phyloP scores from a whole-genome alignment of 768 basidiomycete species.

The Mycena olivaceomarginata region DNA sequence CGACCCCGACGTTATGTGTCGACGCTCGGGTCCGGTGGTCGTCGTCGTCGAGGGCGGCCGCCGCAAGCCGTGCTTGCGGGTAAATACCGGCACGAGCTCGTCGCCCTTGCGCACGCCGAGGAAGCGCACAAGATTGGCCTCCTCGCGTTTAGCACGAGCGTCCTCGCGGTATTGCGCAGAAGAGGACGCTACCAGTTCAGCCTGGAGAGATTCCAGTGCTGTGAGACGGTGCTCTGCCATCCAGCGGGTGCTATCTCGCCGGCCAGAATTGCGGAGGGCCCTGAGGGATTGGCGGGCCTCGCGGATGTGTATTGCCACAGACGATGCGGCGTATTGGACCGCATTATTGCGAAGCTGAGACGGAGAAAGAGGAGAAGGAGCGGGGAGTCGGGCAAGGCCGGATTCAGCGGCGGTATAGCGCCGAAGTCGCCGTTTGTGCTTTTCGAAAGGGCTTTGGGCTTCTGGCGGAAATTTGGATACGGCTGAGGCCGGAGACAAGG shows the following conservation, averaged over 20 bases:
- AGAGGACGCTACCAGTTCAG: slow-evolving; percentile 2
- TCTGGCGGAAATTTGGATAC: slow-evolving; percentile 12
- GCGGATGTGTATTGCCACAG: slow-evolving; percentile 29
- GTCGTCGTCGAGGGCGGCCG: neutral
- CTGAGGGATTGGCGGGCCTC: slow-evolving; percentile 27
- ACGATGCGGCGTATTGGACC: slow-evolving; percentile 10
- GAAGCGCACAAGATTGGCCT: slow-evolving; percentile 41
- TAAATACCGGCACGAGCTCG: slow-evolving; percentile 40
- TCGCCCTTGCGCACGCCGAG: slow-evolving; percentile 16
- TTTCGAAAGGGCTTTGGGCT: slow-evolving; percentile 35
- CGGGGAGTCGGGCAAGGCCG: slow-evolving; percentile 26
- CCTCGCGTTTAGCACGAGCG: slow-evolving; percentile 17
- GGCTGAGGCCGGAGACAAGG: slow-evolving; percentile 32
- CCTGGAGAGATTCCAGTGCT: slow-evolving; percentile 30
- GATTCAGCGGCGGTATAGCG: slow-evolving; percentile 41
- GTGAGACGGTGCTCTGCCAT: slow-evolving; percentile 40
- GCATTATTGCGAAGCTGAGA: slow-evolving; percentile 23
- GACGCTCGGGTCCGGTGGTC: neutral
- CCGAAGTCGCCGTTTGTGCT: slow-evolving; percentile 38
- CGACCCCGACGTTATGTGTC: slow-evolving; percentile 29
- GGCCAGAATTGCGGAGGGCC: slow-evolving; percentile 1
- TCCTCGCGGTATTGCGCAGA: neutral
- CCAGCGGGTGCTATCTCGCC: slow-evolving; percentile 37
- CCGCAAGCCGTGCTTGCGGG: slow-evolving; percentile 21
- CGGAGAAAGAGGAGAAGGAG: slow-evolving; percentile 15